Base-by-base conservation (phyloP, 331 rosid species). In the Acacia concinna region DNA sequence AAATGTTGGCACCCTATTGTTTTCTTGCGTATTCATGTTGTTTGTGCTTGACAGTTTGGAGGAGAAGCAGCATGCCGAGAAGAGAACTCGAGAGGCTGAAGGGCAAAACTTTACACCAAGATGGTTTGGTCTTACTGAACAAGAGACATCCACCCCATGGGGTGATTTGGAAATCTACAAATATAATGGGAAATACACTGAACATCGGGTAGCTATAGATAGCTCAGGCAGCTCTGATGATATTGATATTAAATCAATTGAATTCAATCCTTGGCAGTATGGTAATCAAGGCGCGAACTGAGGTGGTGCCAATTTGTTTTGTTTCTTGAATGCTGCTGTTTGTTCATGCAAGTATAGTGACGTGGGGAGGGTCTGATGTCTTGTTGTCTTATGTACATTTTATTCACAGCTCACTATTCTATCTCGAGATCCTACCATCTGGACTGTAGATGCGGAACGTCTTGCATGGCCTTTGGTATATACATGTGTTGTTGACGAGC, bases 261-360 rank as follows among this genome's bases (percentile, higher is more conserved):
- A 91, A 41, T 96, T 96, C 89, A 91, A 89, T 85, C 99, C 99
- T 3, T 96, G 98, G 97, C 98, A 96, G 70, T 93, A 77, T 62
- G 90, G 79, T 21, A 89, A 84, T 75, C 68, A 67, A 49, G 81
- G 90, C 4, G 31, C 84, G 56, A 83, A 86, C 57, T 87, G 80
- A 88, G 83, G 82, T 49, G 35, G 47, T 46, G 6, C 79, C 43
- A 2, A 8, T 63, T 76, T 43, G 12, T 60, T 40, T 80, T 46
- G 54, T 63, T 31, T 51, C 18, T 59, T 73, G 51, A 80, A 73
- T 56, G 68, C 56, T 68, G 68, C 77, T 35, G 32, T 59, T 68
- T 21, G 77, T 40, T 37, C 47, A 63, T 27, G 71, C 71, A 68
- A 77, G 71, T 35, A 63, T 67, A 54, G 21, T n/a, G 69, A 65